These are phyloP conservation scores for Amaranthus tricolor DNA, from an alignment of 179 eudicot genomes.

Conservation along the genomic window DNA sequence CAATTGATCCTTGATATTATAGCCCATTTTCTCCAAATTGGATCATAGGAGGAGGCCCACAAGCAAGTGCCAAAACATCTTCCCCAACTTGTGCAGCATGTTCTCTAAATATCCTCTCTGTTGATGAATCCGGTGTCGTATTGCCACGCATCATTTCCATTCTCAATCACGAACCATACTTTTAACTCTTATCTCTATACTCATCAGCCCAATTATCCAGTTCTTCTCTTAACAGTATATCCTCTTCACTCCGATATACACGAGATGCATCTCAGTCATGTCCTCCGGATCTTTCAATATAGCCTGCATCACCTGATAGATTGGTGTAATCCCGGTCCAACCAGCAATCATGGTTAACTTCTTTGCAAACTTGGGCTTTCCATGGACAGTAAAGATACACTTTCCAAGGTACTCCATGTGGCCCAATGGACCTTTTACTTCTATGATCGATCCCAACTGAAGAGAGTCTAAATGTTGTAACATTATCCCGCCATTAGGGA, in stretches of 20 bases:
- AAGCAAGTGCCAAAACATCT: conserved; percentile 61
- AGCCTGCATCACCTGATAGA: conserved; percentile 86
- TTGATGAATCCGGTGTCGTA: conserved; percentile 57
- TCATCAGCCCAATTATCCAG: conserved; percentile 77
- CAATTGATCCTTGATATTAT: conserved; percentile 57
- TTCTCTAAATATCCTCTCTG: conserved; percentile 58
- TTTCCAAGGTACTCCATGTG: conserved; percentile 78
- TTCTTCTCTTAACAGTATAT: conserved; percentile 65
- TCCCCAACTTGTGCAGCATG: conserved; percentile 58
- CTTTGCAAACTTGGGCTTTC: conserved; percentile 58
- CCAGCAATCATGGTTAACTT: conserved; percentile 80
- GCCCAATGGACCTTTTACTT: conserved; percentile 84
- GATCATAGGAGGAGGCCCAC: conserved; percentile 98
- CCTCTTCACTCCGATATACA: conserved; percentile 81
- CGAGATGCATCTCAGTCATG: conserved; percentile 66
- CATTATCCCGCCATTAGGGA: conserved; percentile 79
- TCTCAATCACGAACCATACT: conserved; percentile 82
- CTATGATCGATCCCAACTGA: conserved; percentile 46
- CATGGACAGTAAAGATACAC: conserved; percentile 62
- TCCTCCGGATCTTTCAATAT: conserved; percentile 73
- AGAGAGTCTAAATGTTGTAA: conserved; percentile 68
- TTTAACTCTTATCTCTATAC: conserved; percentile 54
- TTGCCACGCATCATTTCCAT: conserved; percentile 63
- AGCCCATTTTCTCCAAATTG: conserved; percentile 84
- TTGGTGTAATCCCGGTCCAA: conserved; percentile 85